A percentile compares a stretch with the other conserved stretches of the same genome.
phyloP scores from a whole-genome alignment of 2,329 filamentous ascomycete genomes.

The Ascochyta rabiei region DNA sequence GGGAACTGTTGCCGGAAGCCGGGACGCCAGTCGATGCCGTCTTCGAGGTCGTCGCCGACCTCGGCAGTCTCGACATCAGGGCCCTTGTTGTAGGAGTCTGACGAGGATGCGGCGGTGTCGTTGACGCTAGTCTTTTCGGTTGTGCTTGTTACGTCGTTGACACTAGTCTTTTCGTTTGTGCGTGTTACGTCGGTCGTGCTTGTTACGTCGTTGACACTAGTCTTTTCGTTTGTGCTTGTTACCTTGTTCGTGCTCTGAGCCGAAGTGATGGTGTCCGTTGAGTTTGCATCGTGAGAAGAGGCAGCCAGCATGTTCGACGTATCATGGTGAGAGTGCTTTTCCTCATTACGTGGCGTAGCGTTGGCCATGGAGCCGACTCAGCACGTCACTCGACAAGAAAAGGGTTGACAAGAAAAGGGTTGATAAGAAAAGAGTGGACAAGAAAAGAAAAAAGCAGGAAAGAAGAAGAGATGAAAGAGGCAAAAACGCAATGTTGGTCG shows the following conservation, averaged over 20 bases:
- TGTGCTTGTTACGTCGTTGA: too few relatives aligned
- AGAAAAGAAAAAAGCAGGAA: neutral
- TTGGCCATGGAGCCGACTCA: neutral
- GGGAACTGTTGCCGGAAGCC: slow-evolving; percentile 32
- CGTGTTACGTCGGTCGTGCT: neutral
- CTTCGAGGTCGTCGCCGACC: slow-evolving; percentile 9
- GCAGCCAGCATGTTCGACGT: slow-evolving; percentile 8
- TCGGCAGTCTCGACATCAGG: slow-evolving; percentile 17
- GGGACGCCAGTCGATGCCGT: slow-evolving; percentile 33
- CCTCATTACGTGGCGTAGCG: neutral
- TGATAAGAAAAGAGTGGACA: neutral
- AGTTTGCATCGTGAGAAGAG: neutral
- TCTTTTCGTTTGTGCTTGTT: slow-evolving; percentile 1
- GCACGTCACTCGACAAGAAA: neutral
- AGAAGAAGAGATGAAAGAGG: neutral
- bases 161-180: too few relatives aligned
- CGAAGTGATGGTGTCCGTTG: slow-evolving; percentile 1
- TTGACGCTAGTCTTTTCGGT: too few relatives aligned
- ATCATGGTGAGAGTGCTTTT: neutral
- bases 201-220: too few relatives aligned
- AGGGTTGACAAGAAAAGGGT: neutral
- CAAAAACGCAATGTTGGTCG: neutral
- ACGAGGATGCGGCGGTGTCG: slow-evolving; percentile 2
- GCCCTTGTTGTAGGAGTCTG: slow-evolving; percentile 10
- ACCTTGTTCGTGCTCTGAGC: neutral